phyloP scores from a whole-genome alignment of 2,329 filamentous ascomycete species.

The Aureobasidium vineae region DNA sequence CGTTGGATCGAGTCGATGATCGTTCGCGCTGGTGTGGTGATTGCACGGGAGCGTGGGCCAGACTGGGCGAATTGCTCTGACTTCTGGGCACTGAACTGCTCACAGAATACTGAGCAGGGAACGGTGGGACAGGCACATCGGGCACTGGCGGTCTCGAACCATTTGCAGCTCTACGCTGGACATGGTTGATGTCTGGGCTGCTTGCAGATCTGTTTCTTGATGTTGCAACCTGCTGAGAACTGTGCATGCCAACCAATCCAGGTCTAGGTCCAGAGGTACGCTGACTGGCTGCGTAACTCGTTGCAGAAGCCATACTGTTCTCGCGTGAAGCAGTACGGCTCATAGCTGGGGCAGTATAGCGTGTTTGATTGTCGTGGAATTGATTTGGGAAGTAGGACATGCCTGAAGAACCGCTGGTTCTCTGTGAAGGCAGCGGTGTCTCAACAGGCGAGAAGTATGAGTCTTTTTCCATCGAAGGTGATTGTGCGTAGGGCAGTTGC shows the following conservation, averaged over 20 bases:
- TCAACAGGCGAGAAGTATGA: constrained; percentile 95
- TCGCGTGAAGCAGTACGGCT: constrained; percentile 56
- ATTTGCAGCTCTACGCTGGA: constrained; percentile 58
- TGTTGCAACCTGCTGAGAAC: constrained; percentile 49
- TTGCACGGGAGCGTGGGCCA: constrained; percentile 54
- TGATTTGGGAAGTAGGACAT: constrained; percentile 81
- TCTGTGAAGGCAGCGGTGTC: constrained; percentile 71
- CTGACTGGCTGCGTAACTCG: constrained; percentile 26
- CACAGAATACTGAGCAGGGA: constrained; percentile 47
- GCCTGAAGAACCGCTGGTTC: constrained; percentile 67
- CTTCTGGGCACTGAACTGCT: constrained; percentile 61
- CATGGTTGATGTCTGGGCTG: constrained; percentile 83
- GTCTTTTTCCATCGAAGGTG: constrained; percentile 65
- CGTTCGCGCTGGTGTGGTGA: constrained; percentile 69
- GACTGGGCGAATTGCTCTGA: constrained; percentile 74
- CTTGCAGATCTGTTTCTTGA: constrained; percentile 82
- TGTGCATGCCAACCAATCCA: constrained; percentile 54
- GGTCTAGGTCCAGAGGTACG: constrained; percentile 31
- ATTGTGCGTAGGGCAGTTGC: constrained; percentile 46
- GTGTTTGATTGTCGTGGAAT: constrained; percentile 70
- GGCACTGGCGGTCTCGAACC: constrained; percentile 42
- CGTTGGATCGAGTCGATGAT: constrained; percentile 30
- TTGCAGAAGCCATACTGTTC: constrained; percentile 12
- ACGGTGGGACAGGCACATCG: constrained; percentile 47
- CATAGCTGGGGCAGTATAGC: constrained; percentile 87